Conservation (phyloP, 2,329 filamentous ascomycete species). For the Madurella fahalii region DNA sequence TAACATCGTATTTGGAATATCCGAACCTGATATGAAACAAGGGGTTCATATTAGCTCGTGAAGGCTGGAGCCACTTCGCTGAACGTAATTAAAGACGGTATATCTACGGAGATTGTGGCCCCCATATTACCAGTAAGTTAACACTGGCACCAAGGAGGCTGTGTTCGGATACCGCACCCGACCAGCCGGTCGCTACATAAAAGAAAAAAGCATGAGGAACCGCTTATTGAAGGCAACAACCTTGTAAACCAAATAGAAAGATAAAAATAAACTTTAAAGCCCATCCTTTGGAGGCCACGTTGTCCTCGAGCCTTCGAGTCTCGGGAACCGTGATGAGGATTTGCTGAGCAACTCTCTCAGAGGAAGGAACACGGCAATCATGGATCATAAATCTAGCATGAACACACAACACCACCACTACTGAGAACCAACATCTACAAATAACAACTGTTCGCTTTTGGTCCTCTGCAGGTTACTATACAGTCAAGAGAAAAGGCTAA, state of each 20-base stretch:
- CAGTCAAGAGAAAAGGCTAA: neutral
- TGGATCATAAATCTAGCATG: too few relatives aligned
- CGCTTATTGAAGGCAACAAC: too few relatives aligned
- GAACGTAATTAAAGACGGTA: conserved; percentile 2
- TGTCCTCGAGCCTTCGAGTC: too few relatives aligned
- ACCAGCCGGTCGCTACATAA: neutral
- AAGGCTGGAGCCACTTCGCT: conserved; percentile 4
- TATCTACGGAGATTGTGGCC: conserved; percentile 12
- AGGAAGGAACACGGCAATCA: too few relatives aligned
- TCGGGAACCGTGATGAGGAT: too few relatives aligned
- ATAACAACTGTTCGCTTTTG: neutral
- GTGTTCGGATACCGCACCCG: neutral
- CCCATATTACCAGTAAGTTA: neutral
- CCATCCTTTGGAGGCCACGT: too few relatives aligned
- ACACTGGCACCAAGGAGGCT: conserved; percentile 4
- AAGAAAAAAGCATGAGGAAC: too few relatives aligned
- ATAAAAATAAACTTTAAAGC: too few relatives aligned
- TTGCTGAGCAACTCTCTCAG: too few relatives aligned
- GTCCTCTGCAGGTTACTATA: neutral
- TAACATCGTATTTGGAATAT: conserved; percentile 22
- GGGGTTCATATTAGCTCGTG: neutral
- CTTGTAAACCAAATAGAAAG: too few relatives aligned
- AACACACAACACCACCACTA: too few relatives aligned
- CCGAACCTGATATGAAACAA: neutral
- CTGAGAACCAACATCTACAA: neutral